Evolutionary conservation across 2,329 filamentous ascomycete genomes (phyloP).

Genomic region (Cryphonectria naterciae): DNA sequence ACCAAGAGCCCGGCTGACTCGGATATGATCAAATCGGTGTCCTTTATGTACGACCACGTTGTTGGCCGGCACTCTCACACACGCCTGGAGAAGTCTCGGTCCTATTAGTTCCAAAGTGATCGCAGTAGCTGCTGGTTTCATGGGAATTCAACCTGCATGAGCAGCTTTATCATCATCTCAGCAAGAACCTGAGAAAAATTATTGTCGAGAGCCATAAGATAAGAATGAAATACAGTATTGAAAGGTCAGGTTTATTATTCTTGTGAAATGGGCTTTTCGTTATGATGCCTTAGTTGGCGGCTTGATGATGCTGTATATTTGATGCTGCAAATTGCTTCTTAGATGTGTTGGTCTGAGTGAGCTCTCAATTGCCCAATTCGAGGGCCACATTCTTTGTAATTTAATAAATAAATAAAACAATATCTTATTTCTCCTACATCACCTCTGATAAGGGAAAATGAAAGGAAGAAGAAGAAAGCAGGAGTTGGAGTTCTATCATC

Average conservation of each 20-base stretch:
- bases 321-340: neutral
- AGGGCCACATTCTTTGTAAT: neutral
- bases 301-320: neutral
- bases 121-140: neutral
- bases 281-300: neutral
- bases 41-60: neutral
- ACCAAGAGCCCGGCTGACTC: neutral
- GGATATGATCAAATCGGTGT: neutral
- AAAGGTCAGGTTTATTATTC: neutral
- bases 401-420: too few species aligned
- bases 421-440: neutral
- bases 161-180: neutral
- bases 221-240: neutral
- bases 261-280: neutral
- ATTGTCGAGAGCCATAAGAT: neutral
- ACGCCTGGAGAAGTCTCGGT: neutral
- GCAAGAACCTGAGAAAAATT: neutral
- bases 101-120: neutral
- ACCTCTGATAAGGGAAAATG: too few species aligned
- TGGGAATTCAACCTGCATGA: neutral
- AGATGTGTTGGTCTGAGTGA: neutral
- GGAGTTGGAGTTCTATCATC: too few species aligned
- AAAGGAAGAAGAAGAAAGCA: too few species aligned
- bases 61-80: neutral
- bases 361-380: neutral